phyloP scores from a whole-genome alignment of 2,329 filamentous ascomycete species.

The Escovopsis sp. region DNA sequence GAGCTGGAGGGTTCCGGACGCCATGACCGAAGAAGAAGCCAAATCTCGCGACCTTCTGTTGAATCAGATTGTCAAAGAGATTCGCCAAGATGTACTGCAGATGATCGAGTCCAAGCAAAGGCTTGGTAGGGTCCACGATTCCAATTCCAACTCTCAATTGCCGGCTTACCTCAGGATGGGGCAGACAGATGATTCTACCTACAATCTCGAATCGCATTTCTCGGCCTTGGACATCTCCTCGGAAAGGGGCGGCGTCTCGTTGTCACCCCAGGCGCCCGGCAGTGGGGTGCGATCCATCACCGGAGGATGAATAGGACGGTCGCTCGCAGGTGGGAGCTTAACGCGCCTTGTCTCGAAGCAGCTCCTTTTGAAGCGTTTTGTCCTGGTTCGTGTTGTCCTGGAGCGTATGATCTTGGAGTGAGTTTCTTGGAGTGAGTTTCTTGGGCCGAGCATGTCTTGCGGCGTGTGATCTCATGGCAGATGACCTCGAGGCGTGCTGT shows the following conservation, averaged over 20 bases:
- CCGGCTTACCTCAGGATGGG: not conserved
- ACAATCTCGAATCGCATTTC: not conserved
- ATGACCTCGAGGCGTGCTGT: too few relatives aligned
- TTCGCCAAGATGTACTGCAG: not conserved
- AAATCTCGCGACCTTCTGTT: not conserved
- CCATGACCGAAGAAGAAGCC: slow-evolving; percentile 5
- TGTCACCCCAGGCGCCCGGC: too few relatives aligned
- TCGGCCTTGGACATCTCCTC: not conserved
- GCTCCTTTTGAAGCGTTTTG: too few relatives aligned
- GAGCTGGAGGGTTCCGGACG: slow-evolving; percentile 23
- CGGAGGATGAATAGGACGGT: too few relatives aligned
- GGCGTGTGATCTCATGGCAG: too few relatives aligned
- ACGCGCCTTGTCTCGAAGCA: too few relatives aligned
- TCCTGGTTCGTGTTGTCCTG: too few relatives aligned
- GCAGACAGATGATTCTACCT: not conserved
- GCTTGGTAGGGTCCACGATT: slow-evolving; percentile 1
- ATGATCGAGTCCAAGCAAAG: not conserved
- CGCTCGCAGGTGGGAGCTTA: too few relatives aligned
- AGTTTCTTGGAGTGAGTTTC: too few relatives aligned
- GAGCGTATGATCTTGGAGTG: too few relatives aligned
- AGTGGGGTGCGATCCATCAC: too few relatives aligned
- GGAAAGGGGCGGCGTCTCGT: not conserved
- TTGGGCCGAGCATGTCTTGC: too few relatives aligned
- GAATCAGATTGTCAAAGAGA: not conserved
- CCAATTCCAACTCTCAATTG: slow-evolving; percentile 1